Percentiles rank a stretch among this genome's conserved stretches.
Conservation (phyloP, 2,329 filamentous ascomycete species). For the Talaromyces sp. region DNA sequence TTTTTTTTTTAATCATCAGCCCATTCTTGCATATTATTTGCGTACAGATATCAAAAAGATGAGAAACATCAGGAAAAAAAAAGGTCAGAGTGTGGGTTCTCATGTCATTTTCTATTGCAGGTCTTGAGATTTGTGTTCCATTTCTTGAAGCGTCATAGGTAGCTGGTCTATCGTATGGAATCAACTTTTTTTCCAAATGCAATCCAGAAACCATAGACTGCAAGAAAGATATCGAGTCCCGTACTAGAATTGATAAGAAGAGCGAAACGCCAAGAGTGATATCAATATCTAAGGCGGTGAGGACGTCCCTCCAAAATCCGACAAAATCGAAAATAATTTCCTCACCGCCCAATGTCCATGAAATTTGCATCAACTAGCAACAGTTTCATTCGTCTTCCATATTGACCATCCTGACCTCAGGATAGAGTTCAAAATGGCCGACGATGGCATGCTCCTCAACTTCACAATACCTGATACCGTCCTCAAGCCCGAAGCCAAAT, state of each 20-base stretch:
- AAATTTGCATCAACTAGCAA: background rate
- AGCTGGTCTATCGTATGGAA: background rate
- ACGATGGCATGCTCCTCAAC: slow-evolving; percentile 93
- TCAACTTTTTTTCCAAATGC: background rate
- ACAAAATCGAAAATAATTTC: slow-evolving; percentile 17
- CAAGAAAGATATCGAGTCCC: background rate
- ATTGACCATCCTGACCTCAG: background rate
- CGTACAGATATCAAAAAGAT: background rate
- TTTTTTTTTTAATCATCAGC: background rate
- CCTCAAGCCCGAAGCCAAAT: slow-evolving; percentile 58
- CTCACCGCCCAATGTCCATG: slow-evolving; percentile 14
- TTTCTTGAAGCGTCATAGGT: background rate
- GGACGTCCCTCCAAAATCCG: slow-evolving; percentile 8
- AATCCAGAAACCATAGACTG: background rate
- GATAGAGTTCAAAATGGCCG: slow-evolving; percentile 61
- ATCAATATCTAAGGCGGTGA: slow-evolving; percentile 7
- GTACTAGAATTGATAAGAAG: background rate
- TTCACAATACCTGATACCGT: slow-evolving; percentile 70
- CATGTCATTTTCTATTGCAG: background rate
- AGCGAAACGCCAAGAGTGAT: background rate
- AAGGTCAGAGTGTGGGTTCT: background rate
- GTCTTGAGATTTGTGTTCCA: background rate
- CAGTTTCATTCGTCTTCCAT: background rate
- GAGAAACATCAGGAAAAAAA: background rate
- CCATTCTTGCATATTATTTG: background rate